Base-by-base conservation (phyloP, 1,284 basidiomycete species). In the Malassezia sp. region DNA sequence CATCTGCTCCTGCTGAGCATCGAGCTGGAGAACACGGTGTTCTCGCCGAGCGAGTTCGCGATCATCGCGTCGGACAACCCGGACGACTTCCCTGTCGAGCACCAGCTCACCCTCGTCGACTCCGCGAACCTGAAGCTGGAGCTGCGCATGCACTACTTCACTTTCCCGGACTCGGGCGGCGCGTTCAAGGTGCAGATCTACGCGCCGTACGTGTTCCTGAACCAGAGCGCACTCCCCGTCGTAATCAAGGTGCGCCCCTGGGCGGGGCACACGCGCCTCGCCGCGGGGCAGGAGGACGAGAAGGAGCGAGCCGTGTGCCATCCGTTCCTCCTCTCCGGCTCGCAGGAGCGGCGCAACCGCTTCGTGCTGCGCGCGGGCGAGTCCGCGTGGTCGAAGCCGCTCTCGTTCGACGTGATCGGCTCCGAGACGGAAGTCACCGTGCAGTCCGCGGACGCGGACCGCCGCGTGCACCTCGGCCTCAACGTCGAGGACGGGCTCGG, bases 101-200 rank as follows among this genome's bases (percentile, higher is more conserved):
- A 78, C 40, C 75, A 75, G 14, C 71, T 95, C 26, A 77, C 78
- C 18, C 72, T 97, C 30, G 76, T 81, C 7, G 93, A 97, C 71
- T 73, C 77, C 29, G 76, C 77, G 37, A 83, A 82, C 38, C 76
- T 84, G 31, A 90, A 85, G 71, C 74, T 96, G 37, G 79, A 85
- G 56, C 74, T 97, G 42, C 80, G 77, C 53, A 73, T 97, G 26
- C 87, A 93, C 70, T 97, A 95, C 69, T 49, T 56, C 50, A 60
- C 60, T 34, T 87, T 86, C 71, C 81, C 85, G 2, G 80, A 95
- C 50, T 85, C 89, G 10, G 93, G 91, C 3, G 90, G 93, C n/a
- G 89, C 91, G 1, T 93, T 95, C 78, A 91, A 87, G 72, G 86
- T 96, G 1, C 91, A 97, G 71, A 82, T 99, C 42, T 97, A 89